Conservation (phyloP, 75 land plant species). For the Cunninghamia lanceolata region DNA sequence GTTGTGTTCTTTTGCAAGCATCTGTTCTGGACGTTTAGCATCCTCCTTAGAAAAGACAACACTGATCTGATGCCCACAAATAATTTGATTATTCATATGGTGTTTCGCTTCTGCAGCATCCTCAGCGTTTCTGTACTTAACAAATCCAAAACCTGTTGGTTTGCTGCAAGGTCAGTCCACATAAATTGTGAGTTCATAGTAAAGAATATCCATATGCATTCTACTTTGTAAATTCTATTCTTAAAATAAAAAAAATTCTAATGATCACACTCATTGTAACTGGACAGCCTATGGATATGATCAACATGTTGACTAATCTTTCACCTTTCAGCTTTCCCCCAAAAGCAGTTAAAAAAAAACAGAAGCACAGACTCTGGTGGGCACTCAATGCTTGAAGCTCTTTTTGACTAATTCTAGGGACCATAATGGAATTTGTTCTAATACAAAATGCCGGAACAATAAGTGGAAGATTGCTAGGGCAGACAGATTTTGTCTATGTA, state of each 20-base stretch:
- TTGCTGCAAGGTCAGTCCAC: not conserved
- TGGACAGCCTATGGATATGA: not conserved
- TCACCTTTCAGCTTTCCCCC: not conserved
- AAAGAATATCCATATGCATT: not conserved
- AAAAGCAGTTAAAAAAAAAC: not conserved
- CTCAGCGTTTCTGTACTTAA: conserved; percentile 32
- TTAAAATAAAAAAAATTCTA: not conserved
- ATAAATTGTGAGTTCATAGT: not conserved
- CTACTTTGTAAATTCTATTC: not conserved
- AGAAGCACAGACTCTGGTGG: too few relatives aligned
- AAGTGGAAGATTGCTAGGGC: not conserved
- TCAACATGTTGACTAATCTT: not conserved
- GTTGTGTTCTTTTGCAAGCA: conserved; percentile 25
- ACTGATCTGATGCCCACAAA: conserved; percentile 40
- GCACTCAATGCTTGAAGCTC: not conserved
- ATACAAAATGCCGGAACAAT: not conserved
- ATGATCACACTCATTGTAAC: not conserved
- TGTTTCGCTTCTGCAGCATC: conserved; percentile 51
- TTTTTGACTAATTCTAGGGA: not conserved
- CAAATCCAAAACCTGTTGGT: conserved; percentile 46
- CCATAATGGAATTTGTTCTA: not conserved
- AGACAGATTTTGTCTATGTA: not conserved
- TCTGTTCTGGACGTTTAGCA: conserved; percentile 40
- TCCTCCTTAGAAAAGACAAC: conserved; percentile 53
- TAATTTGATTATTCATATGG: conserved; percentile 28